These are phyloP conservation scores for Candida tetrigidarum DNA, from an alignment of 1,139 yeast species.

Conservation along the genomic window DNA sequence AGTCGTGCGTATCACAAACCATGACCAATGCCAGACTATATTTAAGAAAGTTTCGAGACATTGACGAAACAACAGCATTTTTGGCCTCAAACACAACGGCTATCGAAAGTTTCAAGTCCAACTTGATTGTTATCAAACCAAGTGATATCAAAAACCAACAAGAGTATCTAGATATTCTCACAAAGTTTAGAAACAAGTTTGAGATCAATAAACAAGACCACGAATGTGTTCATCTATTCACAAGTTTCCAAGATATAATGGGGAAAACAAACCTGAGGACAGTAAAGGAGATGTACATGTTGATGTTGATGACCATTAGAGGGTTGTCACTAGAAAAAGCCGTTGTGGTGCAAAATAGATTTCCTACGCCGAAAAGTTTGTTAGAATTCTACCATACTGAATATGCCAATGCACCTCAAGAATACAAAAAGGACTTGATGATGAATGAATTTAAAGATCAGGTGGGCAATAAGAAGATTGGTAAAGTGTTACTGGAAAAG, in stretches of 20 bases:
- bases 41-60: constrained; percentile 66
- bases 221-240: constrained; percentile 66
- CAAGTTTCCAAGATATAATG: constrained; percentile 69
- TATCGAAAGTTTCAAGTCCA: constrained; percentile 44
- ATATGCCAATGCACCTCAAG: constrained; percentile 20
- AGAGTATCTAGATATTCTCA: constrained; percentile 49
- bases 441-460: constrained; percentile 50
- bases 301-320: constrained; percentile 75
- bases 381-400: constrained; percentile 35
- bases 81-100: constrained; percentile 59
- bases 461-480: constrained; percentile 64
- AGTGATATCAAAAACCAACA: constrained; percentile 52
- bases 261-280: constrained; percentile 75
- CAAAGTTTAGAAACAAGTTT: constrained; percentile 48
- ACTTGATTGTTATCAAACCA: constrained; percentile 54
- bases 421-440: constrained; percentile 47
- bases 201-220: constrained; percentile 25
- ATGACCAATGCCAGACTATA: constrained; percentile 70
- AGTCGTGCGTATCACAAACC: constrained; percentile 77
- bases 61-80: constrained; percentile 77
- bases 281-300: constrained; percentile 73
- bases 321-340: constrained; percentile 92
- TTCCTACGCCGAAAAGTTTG: constrained; percentile 64
- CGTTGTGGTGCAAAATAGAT: constrained; percentile 66
- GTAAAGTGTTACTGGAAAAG: constrained; percentile 61